phyloP scores from a whole-genome alignment of 306 rosid species.

The Leucaena leucocephala region DNA sequence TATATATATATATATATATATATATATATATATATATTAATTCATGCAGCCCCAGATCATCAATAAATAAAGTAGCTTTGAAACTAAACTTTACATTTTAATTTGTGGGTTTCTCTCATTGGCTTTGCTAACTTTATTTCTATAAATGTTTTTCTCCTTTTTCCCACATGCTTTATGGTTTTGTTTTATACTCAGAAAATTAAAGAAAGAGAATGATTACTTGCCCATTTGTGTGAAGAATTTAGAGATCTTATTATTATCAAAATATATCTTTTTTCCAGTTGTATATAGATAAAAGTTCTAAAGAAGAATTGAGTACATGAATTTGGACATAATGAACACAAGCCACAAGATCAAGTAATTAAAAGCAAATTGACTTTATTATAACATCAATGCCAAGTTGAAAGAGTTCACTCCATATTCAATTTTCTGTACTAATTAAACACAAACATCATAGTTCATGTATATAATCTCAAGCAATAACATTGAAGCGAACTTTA shows the following conservation, averaged over 20 bases:
- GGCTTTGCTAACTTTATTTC: constrained; percentile 26
- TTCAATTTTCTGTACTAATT: not conserved
- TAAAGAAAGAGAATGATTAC: constrained; percentile 36
- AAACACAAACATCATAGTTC: not conserved
- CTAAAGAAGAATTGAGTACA: constrained; percentile 29
- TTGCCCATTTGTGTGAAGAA: constrained; percentile 38
- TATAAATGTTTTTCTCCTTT: constrained; percentile 13
- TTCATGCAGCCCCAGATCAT: not conserved
- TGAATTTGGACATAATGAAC: constrained; percentile 30
- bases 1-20: not conserved
- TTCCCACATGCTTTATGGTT: constrained; percentile 26
- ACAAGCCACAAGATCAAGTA: not conserved
- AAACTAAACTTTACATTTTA: constrained; percentile 1
- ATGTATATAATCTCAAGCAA: not conserved
- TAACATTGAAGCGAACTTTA: not conserved
- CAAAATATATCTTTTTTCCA: constrained; percentile 6
- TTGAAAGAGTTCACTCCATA: constrained; percentile 31
- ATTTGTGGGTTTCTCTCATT: constrained; percentile 6
- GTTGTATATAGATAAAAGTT: constrained; percentile 6
- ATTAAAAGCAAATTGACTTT: constrained; percentile 16
- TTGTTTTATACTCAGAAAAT: constrained; percentile 34
- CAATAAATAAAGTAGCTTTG: constrained; percentile 24
- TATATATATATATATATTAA: not conserved
- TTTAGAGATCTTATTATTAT: not conserved
- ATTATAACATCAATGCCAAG: constrained; percentile 1